These are phyloP conservation scores for Podospora conica DNA, from an alignment of 495 filamentous ascomycete species.

Conservation along the genomic window DNA sequence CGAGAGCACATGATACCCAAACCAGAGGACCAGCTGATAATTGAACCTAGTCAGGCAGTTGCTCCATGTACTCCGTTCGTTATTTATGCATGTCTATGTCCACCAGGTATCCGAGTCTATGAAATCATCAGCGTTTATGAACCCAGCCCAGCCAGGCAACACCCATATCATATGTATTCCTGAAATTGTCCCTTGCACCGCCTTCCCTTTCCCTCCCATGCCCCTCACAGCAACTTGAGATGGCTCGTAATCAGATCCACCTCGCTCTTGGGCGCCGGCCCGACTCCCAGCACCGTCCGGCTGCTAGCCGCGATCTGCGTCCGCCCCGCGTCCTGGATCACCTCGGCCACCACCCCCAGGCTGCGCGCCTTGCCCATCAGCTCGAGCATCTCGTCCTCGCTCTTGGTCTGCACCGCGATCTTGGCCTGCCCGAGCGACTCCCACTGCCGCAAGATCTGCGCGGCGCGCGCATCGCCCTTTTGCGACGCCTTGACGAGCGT, in stretches of 20 bases:
- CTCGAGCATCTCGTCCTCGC: slow-evolving; percentile 73
- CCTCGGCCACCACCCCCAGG: slow-evolving; percentile 76
- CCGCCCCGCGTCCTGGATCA: slow-evolving; percentile 90
- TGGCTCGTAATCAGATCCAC: slow-evolving; percentile 82
- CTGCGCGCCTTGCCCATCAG: slow-evolving; percentile 74
- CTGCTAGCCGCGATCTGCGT: slow-evolving; percentile 95
- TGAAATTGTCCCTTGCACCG: neutral
- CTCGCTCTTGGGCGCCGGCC: slow-evolving; percentile 78
- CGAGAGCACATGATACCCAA: slow-evolving; percentile 27
- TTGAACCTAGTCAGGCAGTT: neutral
- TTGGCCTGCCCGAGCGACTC: slow-evolving; percentile 82
- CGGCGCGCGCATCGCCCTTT: slow-evolving; percentile 41
- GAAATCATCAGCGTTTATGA: neutral
- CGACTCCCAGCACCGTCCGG: slow-evolving; percentile 83
- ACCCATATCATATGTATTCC: neutral
- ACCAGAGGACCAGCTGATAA: neutral
- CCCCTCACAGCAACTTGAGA: slow-evolving; percentile 71
- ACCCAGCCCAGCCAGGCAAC: neutral
- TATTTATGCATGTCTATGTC: neutral
- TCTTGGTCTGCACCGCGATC: slow-evolving; percentile 78
- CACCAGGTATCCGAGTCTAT: neutral
- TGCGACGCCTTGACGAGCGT: slow-evolving; percentile 52
- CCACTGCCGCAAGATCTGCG: slow-evolving; percentile 73
- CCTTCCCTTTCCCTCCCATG: neutral
- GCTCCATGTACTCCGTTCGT: neutral